Evolutionary conservation across 441 rosid genomes (phyloP), one percentile per base, ranked within the genome.

Genomic region (Manihot esculenta): DNA sequence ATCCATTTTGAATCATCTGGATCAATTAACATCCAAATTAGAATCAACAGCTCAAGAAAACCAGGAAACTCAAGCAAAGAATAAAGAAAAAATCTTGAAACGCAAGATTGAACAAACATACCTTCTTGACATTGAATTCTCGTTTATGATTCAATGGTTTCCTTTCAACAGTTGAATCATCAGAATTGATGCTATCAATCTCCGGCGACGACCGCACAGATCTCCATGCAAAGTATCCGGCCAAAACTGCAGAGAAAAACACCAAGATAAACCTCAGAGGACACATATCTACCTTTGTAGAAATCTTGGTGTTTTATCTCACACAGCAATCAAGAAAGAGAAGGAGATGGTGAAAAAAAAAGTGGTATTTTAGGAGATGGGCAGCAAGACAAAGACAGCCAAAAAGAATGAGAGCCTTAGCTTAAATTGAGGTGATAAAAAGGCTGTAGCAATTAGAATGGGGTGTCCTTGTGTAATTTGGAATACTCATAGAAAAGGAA

Each of bases 191-290:
- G 50, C 20, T 62, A 50, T 75, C 87, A 18, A 62, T 70, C 21
- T 83, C 94, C 17, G 93, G 82, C 50, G 96, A 80, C 14, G 92
- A 88, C 12, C 83, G 81, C 3, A 86, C 89, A 56, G 93, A 84
- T 77, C 75, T 90, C 97, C 92, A 90, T 0, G 98, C 95, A 66
- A 87, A 68, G 73, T 86, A 93, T 3, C 91, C 97, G 1, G 98
- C 98, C 69, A 93, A 79, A 60, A 88, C 48, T 0, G 95, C 98
- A 0, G 97, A 92, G 86, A 92, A 86, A 70, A 92, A 92, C 72
- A 92, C 96, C 86, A 92, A 64, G 50, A 92, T 70, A 78, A 92
- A 92, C 70, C 96, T 84, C 75, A 89, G 50, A 47, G 98, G 97
- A 78, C 99, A 95, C 99, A 92, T 94, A 7, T 14, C 5, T 15